Evolutionary conservation across 2,329 filamentous ascomycete species (phyloP).

Genomic region (Cladosporium sp.): DNA sequence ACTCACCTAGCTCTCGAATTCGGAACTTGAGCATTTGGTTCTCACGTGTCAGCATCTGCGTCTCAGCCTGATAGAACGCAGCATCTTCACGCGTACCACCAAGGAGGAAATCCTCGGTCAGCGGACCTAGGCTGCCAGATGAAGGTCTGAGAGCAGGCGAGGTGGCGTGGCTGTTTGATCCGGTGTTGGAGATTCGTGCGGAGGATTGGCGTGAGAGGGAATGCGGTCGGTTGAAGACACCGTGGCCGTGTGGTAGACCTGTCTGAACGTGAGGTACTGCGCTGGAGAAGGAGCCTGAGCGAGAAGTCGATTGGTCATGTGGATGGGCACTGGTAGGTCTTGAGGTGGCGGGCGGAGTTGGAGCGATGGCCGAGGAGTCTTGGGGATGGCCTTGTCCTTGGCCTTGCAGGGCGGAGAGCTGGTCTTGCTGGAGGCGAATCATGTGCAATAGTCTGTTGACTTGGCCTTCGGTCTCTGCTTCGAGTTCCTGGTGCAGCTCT

Average conservation of each 20-base stretch:
- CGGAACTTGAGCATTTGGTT: conserved; percentile 80
- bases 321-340: conserved; percentile 48
- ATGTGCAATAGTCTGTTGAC: conserved; percentile 76
- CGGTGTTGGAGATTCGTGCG: conserved; percentile 31
- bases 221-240: conserved; percentile 32
- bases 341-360: conserved; percentile 32
- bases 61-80: conserved; percentile 80
- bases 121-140: conserved; percentile 50
- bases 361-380: conserved; percentile 30
- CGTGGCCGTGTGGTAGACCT: conserved; percentile 19
- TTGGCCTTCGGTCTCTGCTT: conserved; percentile 76
- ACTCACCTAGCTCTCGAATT: conserved; percentile 68
- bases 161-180: conserved; percentile 30
- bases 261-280: conserved; percentile 16
- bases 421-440: conserved; percentile 74
- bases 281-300: conserved; percentile 25
- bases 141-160: conserved; percentile 54
- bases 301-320: conserved; percentile 25
- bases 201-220: conserved; percentile 49
- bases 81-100: conserved; percentile 67
- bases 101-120: conserved; percentile 58
- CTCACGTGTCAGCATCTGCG: conserved; percentile 72
- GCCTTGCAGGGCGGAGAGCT: conserved; percentile 61
- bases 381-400: conserved; percentile 2
- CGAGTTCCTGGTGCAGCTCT: conserved; percentile 75